These are phyloP conservation scores for Boletus edulis DNA, from an alignment of 768 basidiomycete species.

Conservation along the genomic window DNA sequence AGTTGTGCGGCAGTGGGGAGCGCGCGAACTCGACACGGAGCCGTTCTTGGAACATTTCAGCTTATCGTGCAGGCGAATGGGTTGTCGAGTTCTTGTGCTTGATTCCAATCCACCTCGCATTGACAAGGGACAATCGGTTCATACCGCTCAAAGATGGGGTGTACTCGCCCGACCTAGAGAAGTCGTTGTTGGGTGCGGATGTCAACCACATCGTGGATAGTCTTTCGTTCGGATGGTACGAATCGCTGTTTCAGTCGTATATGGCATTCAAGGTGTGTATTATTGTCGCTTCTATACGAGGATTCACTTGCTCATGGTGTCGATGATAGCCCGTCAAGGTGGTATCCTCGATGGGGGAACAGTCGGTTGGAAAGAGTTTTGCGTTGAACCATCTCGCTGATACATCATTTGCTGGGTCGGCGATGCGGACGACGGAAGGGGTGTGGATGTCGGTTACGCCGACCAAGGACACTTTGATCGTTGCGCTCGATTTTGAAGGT, in stretches of 20 bases:
- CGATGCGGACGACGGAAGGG: constrained; percentile 66
- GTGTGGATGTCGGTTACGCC: constrained; percentile 70
- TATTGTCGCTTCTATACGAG: fast-evolving
- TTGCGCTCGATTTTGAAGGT: constrained; percentile 68
- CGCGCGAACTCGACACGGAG: background rate
- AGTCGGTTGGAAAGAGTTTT: constrained; percentile 63
- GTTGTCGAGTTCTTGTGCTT: constrained; percentile 57
- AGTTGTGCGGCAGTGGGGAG: constrained; percentile 1
- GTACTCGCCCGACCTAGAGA: constrained; percentile 47
- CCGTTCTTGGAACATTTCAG: constrained; percentile 32
- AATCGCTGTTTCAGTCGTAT: constrained; percentile 61
- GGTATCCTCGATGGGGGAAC: constrained; percentile 68
- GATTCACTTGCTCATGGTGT: background rate
- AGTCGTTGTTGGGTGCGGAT: constrained; percentile 55
- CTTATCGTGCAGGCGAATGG: constrained; percentile 56
- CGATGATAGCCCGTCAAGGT: constrained; percentile 53
- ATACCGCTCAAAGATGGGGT: constrained; percentile 60
- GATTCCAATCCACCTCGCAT: constrained; percentile 62
- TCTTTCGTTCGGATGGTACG: constrained; percentile 63
- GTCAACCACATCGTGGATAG: constrained; percentile 55
- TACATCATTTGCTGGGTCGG: constrained; percentile 63
- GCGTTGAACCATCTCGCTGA: constrained; percentile 59
- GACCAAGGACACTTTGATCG: constrained; percentile 49
- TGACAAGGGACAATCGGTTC: constrained; percentile 59
- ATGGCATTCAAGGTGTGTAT: constrained; percentile 49